phyloP scores from a whole-genome alignment of 2,329 filamentous ascomycete genomes.

The Aureobasidium melanogenum region DNA sequence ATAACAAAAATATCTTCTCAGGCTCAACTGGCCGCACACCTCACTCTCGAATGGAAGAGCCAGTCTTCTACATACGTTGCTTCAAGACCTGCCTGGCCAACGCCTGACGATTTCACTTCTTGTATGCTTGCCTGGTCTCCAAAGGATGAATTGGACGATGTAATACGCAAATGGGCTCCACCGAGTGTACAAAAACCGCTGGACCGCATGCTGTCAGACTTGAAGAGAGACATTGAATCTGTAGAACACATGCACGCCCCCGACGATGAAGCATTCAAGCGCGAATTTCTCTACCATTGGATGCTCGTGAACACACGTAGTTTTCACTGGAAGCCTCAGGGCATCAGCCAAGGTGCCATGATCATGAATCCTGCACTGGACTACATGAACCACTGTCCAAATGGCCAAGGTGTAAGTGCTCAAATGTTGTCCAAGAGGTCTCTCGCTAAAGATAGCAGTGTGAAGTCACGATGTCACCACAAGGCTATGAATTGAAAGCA shows the following conservation, averaged over 20 bases:
- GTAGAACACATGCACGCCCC: slow-evolving; percentile 12
- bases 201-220: slow-evolving; percentile 23
- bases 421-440: background rate
- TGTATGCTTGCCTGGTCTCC: slow-evolving; percentile 43
- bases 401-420: slow-evolving; percentile 27
- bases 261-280: slow-evolving; percentile 11
- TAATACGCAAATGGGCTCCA: slow-evolving; percentile 33
- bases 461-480: slow-evolving; percentile 41
- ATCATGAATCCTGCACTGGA: slow-evolving; percentile 65
- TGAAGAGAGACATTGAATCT: slow-evolving; percentile 19
- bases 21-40: slow-evolving; percentile 55
- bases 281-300: slow-evolving; percentile 48
- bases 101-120: slow-evolving; percentile 47
- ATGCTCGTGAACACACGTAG: slow-evolving; percentile 52
- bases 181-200: slow-evolving; percentile 26
- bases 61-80: slow-evolving; percentile 22
- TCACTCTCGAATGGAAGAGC: slow-evolving; percentile 4
- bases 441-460: slow-evolving; percentile 31
- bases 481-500: slow-evolving; percentile 48
- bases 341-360: slow-evolving; percentile 49
- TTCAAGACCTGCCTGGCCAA: slow-evolving; percentile 64
- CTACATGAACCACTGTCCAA: slow-evolving; percentile 53
- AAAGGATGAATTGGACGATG: slow-evolving; percentile 36
- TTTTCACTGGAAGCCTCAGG: slow-evolving; percentile 47
- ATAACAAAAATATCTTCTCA: slow-evolving; percentile 37